Percentiles rank a stretch among this genome's conserved stretches.
These are phyloP conservation scores for Diplocarpon mali DNA, from an alignment of 2,329 filamentous ascomycete species.

Conservation along the genomic window DNA sequence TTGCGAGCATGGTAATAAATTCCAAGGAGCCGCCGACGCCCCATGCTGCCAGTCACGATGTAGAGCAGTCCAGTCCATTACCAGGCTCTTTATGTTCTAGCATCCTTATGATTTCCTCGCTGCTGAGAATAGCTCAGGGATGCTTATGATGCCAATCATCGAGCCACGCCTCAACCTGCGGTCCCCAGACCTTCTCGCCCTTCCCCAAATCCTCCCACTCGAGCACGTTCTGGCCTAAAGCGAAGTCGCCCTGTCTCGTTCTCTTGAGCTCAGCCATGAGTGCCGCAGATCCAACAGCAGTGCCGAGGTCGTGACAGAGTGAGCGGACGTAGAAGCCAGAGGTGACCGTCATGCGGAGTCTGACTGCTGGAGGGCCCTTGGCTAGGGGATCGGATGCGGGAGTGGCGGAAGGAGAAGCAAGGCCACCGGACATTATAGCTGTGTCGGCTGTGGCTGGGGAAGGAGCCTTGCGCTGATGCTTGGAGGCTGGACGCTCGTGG, in stretches of 20 bases:
- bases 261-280: slow-evolving; percentile 80
- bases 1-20: too few relatives aligned
- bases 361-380: slow-evolving; percentile 62
- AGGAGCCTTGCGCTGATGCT: slow-evolving; percentile 12
- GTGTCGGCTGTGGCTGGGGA: slow-evolving; percentile 8
- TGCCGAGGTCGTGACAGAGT: slow-evolving; percentile 82
- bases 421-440: slow-evolving; percentile 26
- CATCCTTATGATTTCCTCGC: too few relatives aligned
- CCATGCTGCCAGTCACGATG: too few relatives aligned
- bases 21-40: too few relatives aligned
- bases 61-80: too few relatives aligned
- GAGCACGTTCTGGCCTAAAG: slow-evolving; percentile 61
- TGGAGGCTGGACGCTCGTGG: slow-evolving; percentile 19
- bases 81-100: too few relatives aligned
- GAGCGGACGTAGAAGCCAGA: slow-evolving; percentile 96
- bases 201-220: slow-evolving; percentile 67
- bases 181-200: slow-evolving; percentile 74
- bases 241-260: slow-evolving; percentile 71
- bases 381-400: slow-evolving; percentile 2
- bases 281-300: slow-evolving; percentile 68
- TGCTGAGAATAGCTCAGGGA: neutral
- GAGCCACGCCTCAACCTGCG: slow-evolving; percentile 53
- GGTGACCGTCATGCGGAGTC: slow-evolving; percentile 81
- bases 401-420: slow-evolving; percentile 14
- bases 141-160: slow-evolving; percentile 23